phyloP scores from a whole-genome alignment of 805 yeast species.

The Dipodascus albidus region DNA sequence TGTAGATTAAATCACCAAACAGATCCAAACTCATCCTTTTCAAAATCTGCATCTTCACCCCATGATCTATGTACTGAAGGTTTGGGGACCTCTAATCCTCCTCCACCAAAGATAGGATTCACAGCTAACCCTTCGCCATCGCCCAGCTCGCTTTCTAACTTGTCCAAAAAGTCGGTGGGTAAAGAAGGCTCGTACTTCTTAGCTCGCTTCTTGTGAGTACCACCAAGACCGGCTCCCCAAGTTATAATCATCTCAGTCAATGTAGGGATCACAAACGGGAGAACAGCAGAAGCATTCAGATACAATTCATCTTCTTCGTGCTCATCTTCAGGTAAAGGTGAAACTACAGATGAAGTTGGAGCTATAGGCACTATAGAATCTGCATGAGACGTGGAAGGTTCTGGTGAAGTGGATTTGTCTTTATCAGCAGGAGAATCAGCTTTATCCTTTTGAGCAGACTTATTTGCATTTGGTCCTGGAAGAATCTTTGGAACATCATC shows the following conservation, averaged over 20 bases:
- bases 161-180: constrained; percentile 60
- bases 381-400: constrained; percentile 1
- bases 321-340: constrained; percentile 8
- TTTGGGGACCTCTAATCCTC: constrained; percentile 13
- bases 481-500: neutral
- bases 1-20: constrained; percentile 1
- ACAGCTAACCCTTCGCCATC: constrained; percentile 5
- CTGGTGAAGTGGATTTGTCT: no score
- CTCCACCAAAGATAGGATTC: constrained; percentile 9
- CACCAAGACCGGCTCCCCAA: constrained; percentile 71
- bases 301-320: constrained; percentile 19
- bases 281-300: constrained; percentile 23
- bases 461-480: neutral
- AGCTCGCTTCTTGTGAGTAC: constrained; percentile 42
- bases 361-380: constrained; percentile 3
- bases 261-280: constrained; percentile 60
- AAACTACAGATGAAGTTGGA: constrained; percentile 4
- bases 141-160: constrained; percentile 40
- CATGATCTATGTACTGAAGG: constrained; percentile 18
- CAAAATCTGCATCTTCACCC: constrained; percentile 16
- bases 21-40: constrained; percentile 1
- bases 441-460: neutral
- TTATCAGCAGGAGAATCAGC: neutral
- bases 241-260: constrained; percentile 55
- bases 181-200: constrained; percentile 57